Evolutionary conservation across 78 protist species (phyloP).

Genomic region (slime mould (Dictyostelium discoideum)): dicty_2.7 NC_007088.5:2092501-2093000

Average conservation of each 20-base stretch:
- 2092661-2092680: constrained; percentile 41
- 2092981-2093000: constrained; percentile 26
- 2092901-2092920: background rate
- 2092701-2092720: background rate
- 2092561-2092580: background rate
- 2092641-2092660: constrained; percentile 45
- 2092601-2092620: constrained; percentile 67
- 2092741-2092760: background rate
- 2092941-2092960: constrained; percentile 19
- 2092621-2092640: constrained; percentile 56
- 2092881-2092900: background rate
- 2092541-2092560: background rate
- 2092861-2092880: too few relatives aligned
- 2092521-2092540: background rate
- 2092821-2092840: background rate
- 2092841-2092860: too few relatives aligned
- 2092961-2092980: constrained; percentile 8
- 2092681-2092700: background rate
- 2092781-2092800: background rate
- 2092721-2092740: constrained; percentile 12
- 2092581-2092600: constrained; percentile 60
- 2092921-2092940: background rate
- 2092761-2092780: constrained; percentile 6
- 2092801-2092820: background rate
- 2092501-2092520: background rate